Percentiles rank a stretch among this genome's conserved stretches.
Conservation (phyloP, 305 asterid genomes). For the Solanum hybrid region DNA sequence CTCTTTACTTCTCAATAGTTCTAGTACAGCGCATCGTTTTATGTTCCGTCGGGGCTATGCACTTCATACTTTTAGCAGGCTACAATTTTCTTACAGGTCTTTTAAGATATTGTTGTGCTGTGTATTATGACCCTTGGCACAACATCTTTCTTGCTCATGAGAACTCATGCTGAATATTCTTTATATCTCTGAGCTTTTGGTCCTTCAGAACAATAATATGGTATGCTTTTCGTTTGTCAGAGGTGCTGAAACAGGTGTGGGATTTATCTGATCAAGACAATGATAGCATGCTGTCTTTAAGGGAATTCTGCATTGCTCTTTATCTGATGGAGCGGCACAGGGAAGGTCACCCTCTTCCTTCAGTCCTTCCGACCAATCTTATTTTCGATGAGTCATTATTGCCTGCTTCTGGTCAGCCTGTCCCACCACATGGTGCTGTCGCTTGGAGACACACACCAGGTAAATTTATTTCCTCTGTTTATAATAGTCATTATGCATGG, state of each 20-base stretch:
- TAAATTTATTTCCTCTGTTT: slow-evolving; percentile 13
- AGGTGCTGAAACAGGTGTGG: slow-evolving; percentile 94
- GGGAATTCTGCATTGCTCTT: slow-evolving; percentile 89
- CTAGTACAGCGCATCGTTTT: neutral
- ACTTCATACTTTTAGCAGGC: neutral
- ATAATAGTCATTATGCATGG: neutral
- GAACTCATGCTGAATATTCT: neutral
- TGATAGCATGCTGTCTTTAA: slow-evolving; percentile 86
- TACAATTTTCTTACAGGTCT: neutral
- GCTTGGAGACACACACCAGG: slow-evolving; percentile 74
- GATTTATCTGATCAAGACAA: slow-evolving; percentile 97
- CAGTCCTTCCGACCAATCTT: slow-evolving; percentile 51
- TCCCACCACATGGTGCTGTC: slow-evolving; percentile 39
- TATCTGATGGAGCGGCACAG: slow-evolving; percentile 89
- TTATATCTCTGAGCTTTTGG: neutral
- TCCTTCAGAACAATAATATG: neutral
- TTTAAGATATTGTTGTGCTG: neutral
- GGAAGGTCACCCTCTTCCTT: slow-evolving; percentile 85
- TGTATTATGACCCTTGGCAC: neutral
- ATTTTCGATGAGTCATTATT: slow-evolving; percentile 54
- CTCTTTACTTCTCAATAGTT: neutral
- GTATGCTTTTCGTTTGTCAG: slow-evolving; percentile 36
- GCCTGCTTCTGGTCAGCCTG: slow-evolving; percentile 46
- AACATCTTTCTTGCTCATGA: neutral
- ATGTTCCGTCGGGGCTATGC: neutral